These are phyloP conservation scores for Oleoguttula mirabilis DNA, from an alignment of 495 filamentous ascomycete genomes.

Conservation along the genomic window DNA sequence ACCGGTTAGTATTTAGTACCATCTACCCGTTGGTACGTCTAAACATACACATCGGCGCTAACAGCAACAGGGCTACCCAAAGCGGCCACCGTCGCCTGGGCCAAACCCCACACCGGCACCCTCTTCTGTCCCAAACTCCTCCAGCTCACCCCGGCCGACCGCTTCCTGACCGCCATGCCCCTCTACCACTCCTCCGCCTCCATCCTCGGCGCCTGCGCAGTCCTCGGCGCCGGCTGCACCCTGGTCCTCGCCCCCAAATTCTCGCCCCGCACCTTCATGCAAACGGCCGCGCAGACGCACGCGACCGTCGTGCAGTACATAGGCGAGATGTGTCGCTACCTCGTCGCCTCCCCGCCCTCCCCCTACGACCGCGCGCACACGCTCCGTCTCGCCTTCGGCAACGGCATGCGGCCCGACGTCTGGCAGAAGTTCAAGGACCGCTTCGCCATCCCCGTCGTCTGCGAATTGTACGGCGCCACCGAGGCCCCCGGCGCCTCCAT, in stretches of 20 bases:
- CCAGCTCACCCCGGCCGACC: constrained; percentile 45
- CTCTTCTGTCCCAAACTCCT: constrained; percentile 48
- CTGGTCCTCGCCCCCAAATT: constrained; percentile 70
- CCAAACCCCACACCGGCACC: constrained; percentile 45
- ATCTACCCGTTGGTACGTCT: not conserved
- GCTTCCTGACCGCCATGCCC: constrained; percentile 88
- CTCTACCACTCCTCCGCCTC: constrained; percentile 82
- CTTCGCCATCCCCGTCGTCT: constrained; percentile 68
- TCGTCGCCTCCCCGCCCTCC: constrained; percentile 62
- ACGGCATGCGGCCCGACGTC: constrained; percentile 83
- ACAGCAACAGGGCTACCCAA: constrained; percentile 64
- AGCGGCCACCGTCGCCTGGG: constrained; percentile 72
- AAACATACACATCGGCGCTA: constrained; percentile 23
- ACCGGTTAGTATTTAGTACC: not conserved
- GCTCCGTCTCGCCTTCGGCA: constrained; percentile 75
- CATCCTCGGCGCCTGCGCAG: constrained; percentile 53
- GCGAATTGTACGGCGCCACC: constrained; percentile 84
- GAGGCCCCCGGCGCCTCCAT: constrained; percentile 63
- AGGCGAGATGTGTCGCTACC: constrained; percentile 86
- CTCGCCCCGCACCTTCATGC: constrained; percentile 70
- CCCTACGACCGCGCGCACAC: constrained; percentile 64
- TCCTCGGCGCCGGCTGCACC: constrained; percentile 49
- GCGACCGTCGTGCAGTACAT: constrained; percentile 90
- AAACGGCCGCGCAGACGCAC: constrained; percentile 56
- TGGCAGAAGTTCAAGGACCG: constrained; percentile 82